Conservation (phyloP, 306 rosid species). For the Malus sieversii region DNA sequence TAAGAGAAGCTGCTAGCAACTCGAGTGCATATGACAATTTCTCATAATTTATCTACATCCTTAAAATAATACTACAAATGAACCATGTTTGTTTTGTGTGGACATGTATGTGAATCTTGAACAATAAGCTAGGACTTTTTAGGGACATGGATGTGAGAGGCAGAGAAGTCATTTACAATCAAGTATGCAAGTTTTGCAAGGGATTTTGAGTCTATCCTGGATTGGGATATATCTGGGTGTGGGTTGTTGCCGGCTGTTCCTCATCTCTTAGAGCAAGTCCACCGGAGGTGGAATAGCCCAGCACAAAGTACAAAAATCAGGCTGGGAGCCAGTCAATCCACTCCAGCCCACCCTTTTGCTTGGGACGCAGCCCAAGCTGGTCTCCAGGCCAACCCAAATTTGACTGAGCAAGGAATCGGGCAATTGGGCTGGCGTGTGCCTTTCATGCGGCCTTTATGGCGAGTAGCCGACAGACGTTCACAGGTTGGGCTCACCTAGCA, state of each 20-base stretch:
- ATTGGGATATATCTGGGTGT: conserved; percentile 45
- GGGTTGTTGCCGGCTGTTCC: conserved; percentile 43
- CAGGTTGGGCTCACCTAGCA: too few relatives aligned
- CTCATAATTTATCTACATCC: background rate
- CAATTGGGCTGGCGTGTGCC: too few relatives aligned
- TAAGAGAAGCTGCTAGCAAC: background rate
- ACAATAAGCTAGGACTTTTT: background rate
- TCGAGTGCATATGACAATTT: too few relatives aligned
- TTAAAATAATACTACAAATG: background rate
- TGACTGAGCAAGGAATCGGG: too few relatives aligned
- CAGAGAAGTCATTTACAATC: conserved; percentile 24
- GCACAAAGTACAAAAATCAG: too few relatives aligned
- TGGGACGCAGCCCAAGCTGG: too few relatives aligned
- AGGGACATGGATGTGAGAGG: conserved; percentile 14
- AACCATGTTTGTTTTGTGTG: conserved; percentile 2
- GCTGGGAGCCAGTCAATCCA: too few relatives aligned
- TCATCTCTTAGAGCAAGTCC: conserved; percentile 9
- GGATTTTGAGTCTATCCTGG: conserved; percentile 36
- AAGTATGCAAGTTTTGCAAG: background rate
- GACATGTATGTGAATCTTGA: conserved; percentile 18
- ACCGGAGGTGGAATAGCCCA: too few relatives aligned
- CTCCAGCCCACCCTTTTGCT: too few relatives aligned
- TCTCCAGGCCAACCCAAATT: too few relatives aligned
- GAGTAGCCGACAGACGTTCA: too few relatives aligned
- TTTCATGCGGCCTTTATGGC: too few relatives aligned